Conservation (phyloP, 169 alveolate species). For the Blepharisma undulans region DNA sequence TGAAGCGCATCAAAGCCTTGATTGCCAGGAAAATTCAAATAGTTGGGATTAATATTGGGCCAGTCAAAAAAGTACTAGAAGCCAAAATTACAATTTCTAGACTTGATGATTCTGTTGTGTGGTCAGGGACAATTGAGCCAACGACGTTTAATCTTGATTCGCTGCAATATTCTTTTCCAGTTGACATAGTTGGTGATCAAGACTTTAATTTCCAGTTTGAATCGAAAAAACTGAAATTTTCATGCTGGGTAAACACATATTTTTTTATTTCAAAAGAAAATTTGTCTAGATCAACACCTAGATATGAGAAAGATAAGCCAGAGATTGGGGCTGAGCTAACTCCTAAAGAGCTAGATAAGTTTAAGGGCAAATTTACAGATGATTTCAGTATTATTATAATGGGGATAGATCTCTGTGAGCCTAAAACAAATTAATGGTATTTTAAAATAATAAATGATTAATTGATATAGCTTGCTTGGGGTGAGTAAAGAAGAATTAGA, state of each 20-base stretch:
- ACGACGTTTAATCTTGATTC: not conserved
- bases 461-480: not conserved
- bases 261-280: not conserved
- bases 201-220: not conserved
- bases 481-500: not conserved
- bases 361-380: not conserved
- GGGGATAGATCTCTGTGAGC: not conserved
- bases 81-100: not conserved
- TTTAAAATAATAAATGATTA: not conserved
- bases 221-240: not conserved
- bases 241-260: conserved; percentile 15
- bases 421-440: not conserved
- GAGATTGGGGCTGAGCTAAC: not conserved
- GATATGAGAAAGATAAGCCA: not conserved
- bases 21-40: not conserved
- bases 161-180: not conserved
- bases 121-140: not conserved
- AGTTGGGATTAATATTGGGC: conserved; percentile 1
- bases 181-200: not conserved
- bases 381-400: not conserved
- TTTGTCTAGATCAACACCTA: not conserved
- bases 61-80: not conserved
- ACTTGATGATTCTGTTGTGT: not conserved
- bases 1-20: not conserved
- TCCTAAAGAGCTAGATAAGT: not conserved